Base-by-base conservation (phyloP, 176 grass and related monocot genomes). In the Oryza longistaminata region DNA sequence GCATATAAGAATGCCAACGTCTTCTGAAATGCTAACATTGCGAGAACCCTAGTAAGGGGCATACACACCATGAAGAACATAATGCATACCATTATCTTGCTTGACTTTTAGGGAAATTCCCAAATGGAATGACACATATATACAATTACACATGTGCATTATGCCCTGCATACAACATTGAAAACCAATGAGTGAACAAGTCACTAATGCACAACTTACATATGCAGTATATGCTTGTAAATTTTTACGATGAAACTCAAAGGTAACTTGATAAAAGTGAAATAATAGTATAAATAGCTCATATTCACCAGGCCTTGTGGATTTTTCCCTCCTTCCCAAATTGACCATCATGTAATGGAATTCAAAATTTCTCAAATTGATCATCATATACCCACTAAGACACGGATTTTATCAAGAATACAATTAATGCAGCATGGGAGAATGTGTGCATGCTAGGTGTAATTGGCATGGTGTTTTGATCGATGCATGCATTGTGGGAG, bases 191-290 rank as follows among this genome's bases (percentile, higher is more conserved):
- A 25, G 15, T 42, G 70, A 62, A 73, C 53, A 1, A 72, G 26
- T 82, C n/a, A 43, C 58, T 72, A 43, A 39, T 81, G 49, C 46
- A 40, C 8, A 27, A 11, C 48, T 29, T 29, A 82, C 9, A 15
- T 42, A 82, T 71, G 37, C 58, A 27, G 80, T 25, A 62, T 19
- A 73, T 27, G 10, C 80, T 11, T 64, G 70, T 70, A 29, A 72
- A 8, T 60, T 81, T n/a, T 44, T 53, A 42, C 1, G 17, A 64
- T 12, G 9, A 74, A 45, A 22, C 39, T 73, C n/a, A 44, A 82
- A 16, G 19, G n/a, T 60, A 31, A n/a, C 3, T 29, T 31, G 69
- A 62, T n/a, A 27, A 35, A 27, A 71, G 33, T 17, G 58, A 71
- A 39, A 55, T 69, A 39, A 45, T 65, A 53, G 48, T 39, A 29